These are phyloP conservation scores for Fistulifera solaris DNA, from an alignment of 108 stramenopile genomes.

Conservation along the genomic window DNA sequence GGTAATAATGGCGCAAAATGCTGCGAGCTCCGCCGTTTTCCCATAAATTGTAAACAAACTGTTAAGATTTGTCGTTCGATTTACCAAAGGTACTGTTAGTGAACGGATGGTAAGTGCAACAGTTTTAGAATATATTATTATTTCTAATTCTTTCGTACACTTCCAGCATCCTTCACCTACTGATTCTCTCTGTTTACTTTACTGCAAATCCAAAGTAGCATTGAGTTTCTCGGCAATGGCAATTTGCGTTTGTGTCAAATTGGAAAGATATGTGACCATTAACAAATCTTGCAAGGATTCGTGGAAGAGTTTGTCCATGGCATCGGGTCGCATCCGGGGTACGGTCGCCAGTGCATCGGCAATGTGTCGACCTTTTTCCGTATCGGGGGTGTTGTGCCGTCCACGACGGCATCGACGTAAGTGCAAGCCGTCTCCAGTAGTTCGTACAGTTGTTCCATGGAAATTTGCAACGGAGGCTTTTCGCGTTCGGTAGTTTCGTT, in stretches of 20 bases:
- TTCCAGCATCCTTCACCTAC: not conserved
- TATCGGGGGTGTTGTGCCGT: conserved; percentile 62
- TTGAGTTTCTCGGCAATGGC: conserved; percentile 93
- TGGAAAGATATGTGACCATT: conserved; percentile 94
- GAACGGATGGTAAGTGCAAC: too few relatives aligned
- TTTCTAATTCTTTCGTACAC: not conserved
- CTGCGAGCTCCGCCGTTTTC: too few relatives aligned
- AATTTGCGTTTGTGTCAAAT: conserved; percentile 89
- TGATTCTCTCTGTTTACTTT: not conserved
- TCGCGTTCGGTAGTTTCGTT: conserved; percentile 20
- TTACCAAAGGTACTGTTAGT: too few relatives aligned
- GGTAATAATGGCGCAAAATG: too few relatives aligned
- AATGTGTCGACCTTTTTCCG: conserved; percentile 63
- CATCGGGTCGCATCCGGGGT: conserved; percentile 82
- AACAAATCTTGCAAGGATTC: conserved; percentile 92
- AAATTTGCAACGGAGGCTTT: conserved; percentile 25
- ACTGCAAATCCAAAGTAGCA: conserved; percentile 50
- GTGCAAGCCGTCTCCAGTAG: conserved; percentile 71
- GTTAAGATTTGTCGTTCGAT: too few relatives aligned
- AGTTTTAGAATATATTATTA: not conserved
- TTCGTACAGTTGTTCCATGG: conserved; percentile 68
- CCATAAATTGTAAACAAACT: too few relatives aligned
- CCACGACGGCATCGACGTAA: conserved; percentile 85
- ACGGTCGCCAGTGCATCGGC: conserved; percentile 80
- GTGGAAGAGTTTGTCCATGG: conserved; percentile 84